Evolutionary conservation across 2,329 filamentous ascomycete species (phyloP), one percentile per base, ranked within the genome.

Genomic region (Diplocarpon mali): DNA sequence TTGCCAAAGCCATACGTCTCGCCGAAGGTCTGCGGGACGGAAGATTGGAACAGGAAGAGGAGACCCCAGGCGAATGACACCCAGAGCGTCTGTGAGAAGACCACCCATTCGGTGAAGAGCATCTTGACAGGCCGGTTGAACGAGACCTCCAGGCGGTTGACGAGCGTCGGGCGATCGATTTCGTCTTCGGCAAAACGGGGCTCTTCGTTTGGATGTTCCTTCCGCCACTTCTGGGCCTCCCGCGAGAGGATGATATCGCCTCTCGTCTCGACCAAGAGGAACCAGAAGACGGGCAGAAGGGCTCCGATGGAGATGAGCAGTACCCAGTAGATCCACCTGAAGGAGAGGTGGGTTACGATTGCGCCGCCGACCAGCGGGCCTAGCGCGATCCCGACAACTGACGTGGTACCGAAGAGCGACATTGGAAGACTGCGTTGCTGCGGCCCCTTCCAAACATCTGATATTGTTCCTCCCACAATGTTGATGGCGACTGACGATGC

Each of bases 51-150:
- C 12, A 49, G 37, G 29, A 46, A 49, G 14, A 47, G 40, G 1
- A 46, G 44, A 11, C 47, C 47, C 31, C 44, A 46, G 6, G 44
- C 40, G 11, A 49, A 49, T 11, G 38, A 39, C 13, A 39, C 73
- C 82, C 81, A 85, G 3, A 82, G 63, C 0, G 75, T 78, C 64
- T 85, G 84, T 65, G 69, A 76, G 59, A 77, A 76, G 1, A 78
- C 72, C 1, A 77, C 71, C 0, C 72, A 71, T 49, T 79, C 75
- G 0, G 73, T 78, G 34, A 69, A 57, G 6, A 79, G 67, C 2
- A 79, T 67, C 7, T 53, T 56, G 1, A 64, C 40, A 0, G 64
- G 63, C 5, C 51, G 47, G 20, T 30, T 51, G 28, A 24, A 24
- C 4, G 20, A 24, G 28, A 40, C 12, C 20, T 40, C 20, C 40